phyloP scores from a whole-genome alignment of 2,329 filamentous ascomycete species.

The Claviceps pazoutovae region DNA sequence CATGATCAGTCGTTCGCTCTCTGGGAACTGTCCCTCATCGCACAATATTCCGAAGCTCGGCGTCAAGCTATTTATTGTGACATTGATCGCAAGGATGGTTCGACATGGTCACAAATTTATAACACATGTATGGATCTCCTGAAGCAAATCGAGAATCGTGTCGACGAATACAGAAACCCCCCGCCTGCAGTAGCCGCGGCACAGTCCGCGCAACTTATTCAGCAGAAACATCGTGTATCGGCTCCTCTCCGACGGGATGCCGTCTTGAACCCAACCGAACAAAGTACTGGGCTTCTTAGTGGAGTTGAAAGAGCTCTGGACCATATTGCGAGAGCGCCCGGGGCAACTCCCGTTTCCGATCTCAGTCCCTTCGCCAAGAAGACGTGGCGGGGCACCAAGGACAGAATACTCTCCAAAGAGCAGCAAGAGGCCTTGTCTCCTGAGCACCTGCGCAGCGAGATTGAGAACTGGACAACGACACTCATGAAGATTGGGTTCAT shows the following conservation, averaged over 20 bases:
- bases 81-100: slow-evolving; percentile 66
- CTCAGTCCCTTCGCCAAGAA: slow-evolving; percentile 38
- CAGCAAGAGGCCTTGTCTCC: slow-evolving; percentile 40
- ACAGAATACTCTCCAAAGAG: slow-evolving; percentile 35
- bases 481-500: slow-evolving; percentile 36
- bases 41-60: slow-evolving; percentile 57
- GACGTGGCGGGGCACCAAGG: slow-evolving; percentile 31
- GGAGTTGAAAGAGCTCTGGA: slow-evolving; percentile 33
- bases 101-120: slow-evolving; percentile 71
- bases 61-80: slow-evolving; percentile 75
- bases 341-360: slow-evolving; percentile 32
- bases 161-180: slow-evolving; percentile 46
- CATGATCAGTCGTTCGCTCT: slow-evolving; percentile 60
- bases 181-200: slow-evolving; percentile 18
- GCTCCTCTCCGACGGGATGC: slow-evolving; percentile 30
- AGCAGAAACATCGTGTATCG: slow-evolving; percentile 22
- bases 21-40: slow-evolving; percentile 79
- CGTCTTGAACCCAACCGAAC: slow-evolving; percentile 28
- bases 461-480: slow-evolving; percentile 32
- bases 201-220: slow-evolving; percentile 13
- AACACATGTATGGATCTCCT: slow-evolving; percentile 55
- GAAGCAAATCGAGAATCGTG: slow-evolving; percentile 50
- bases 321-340: slow-evolving; percentile 31
- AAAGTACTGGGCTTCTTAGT: slow-evolving; percentile 23
- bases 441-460: slow-evolving; percentile 32